Evolutionary conservation across 2,329 filamentous ascomycete species (phyloP), one percentile per base, ranked within the genome.

Genomic region (Cercospora sp.): DNA sequence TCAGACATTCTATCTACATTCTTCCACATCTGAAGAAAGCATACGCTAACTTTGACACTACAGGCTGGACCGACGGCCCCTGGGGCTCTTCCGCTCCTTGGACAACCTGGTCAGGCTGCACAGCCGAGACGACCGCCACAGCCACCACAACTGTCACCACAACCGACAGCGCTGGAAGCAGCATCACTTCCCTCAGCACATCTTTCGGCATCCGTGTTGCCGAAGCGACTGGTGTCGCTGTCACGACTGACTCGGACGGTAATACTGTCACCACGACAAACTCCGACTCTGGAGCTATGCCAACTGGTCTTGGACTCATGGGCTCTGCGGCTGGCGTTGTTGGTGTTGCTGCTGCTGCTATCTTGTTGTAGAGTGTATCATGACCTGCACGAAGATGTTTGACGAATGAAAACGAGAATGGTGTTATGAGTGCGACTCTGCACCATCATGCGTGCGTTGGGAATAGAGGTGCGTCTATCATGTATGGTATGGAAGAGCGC

Each of bases 71-170:
- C 0, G 72, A 69, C 20, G 76, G 72, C 31, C 60, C 75, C 16
- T 79, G 76, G 75, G 70, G 69, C 6, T 73, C 74, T 13, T 64
- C 70, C 61, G 76, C 77, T 18, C 77, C 77, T 3, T 79, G 77
- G 77, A 79, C 77, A 1, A 76, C 73, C 20, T 79, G 77, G 77
- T 68, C 74, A 5, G 77, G 71, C 20, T 79, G 77, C 69, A 69
- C 70, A 13, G 77, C 77, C 36, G 75, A 75, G 16, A 75, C 73
- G 4, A 67, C 65, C 63, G 77, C 76, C 31, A 75, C 72, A 13
- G 78, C 77, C 6, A 77, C 76, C 31, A 75, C 72, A 10, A 78
- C 77, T 6, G 70, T 76, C 31, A 77, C 74, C 18, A 75, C 70
- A 18, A 69, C 67, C 16, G 65, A 67, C 33, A 45, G 65, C 6